phyloP scores from a whole-genome alignment of 768 basidiomycete species.

The Lactifluus pinguis region DNA sequence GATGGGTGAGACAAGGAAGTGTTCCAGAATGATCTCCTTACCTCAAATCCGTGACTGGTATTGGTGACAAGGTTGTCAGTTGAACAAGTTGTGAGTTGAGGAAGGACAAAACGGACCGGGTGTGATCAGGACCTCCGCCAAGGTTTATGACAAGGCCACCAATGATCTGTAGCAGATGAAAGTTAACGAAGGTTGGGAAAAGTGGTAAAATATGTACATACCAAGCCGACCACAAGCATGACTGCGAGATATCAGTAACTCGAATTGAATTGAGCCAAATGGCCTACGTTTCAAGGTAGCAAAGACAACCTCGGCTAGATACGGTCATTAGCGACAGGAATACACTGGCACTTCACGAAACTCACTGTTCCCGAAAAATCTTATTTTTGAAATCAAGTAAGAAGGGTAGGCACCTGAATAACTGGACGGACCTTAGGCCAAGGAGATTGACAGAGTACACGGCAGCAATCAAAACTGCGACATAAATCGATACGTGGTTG shows the following conservation, averaged over 20 bases:
- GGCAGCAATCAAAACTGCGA: conserved; percentile 9
- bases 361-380: conserved; percentile 17
- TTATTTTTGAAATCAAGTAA: neutral
- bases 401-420: neutral
- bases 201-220: neutral
- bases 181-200: neutral
- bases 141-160: conserved; percentile 16
- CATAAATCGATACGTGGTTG: conserved; percentile 11
- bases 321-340: neutral
- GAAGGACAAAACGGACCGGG: neutral
- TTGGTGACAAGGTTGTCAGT: neutral
- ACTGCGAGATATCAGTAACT: conserved; percentile 8
- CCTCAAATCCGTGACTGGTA: conserved; percentile 19
- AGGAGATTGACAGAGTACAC: conserved; percentile 14
- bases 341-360: too few species aligned
- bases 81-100: neutral
- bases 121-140: conserved; percentile 19
- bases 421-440: conserved; percentile 2
- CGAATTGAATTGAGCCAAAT: neutral
- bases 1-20: neutral
- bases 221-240: conserved; percentile 19
- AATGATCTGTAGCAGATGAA: conserved; percentile 7
- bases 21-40: neutral
- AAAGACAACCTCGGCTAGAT: conserved; percentile 15
- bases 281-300: conserved; percentile 17